Conservation (phyloP, 2,329 filamentous ascomycete species). For the Nemania abortiva region DNA sequence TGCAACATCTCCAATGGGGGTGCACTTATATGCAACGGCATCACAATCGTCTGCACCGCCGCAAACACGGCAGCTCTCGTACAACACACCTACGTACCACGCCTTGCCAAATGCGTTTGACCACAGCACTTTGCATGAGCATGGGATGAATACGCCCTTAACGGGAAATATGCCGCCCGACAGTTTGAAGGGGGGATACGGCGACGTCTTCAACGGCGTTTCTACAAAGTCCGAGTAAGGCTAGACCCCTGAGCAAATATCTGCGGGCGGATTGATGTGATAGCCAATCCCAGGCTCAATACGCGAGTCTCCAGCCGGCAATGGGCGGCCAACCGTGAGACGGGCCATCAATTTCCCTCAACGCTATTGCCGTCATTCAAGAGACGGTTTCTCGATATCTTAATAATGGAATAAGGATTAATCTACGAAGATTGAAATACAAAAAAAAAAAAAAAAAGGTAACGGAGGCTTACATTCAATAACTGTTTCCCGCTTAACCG, state of each 20-base stretch:
- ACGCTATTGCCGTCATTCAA: neutral
- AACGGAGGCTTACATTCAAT: constrained; percentile 22
- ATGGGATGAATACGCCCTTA: constrained; percentile 46
- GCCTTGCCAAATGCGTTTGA: constrained; percentile 47
- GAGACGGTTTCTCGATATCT: constrained; percentile 21
- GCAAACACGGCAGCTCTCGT: constrained; percentile 47
- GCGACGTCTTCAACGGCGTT: constrained; percentile 43
- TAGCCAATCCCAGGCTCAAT: constrained; percentile 27
- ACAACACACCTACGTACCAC: constrained; percentile 47
- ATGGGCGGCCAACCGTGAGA: constrained; percentile 24
- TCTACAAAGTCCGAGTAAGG: constrained; percentile 45
- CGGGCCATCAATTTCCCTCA: constrained; percentile 8
- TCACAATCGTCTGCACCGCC: constrained; percentile 47
- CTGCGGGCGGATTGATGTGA: constrained; percentile 28
- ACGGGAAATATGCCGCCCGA: constrained; percentile 49
- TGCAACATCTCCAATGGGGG: constrained; percentile 48
- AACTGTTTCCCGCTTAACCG: constrained; percentile 31
- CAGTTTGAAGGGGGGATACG: constrained; percentile 46
- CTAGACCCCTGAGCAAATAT: constrained; percentile 25
- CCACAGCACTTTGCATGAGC: constrained; percentile 47
- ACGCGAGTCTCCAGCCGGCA: constrained; percentile 20
- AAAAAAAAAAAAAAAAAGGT: constrained; percentile 20
- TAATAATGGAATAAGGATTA: constrained; percentile 28
- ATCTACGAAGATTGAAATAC: constrained; percentile 30
- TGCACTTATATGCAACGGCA: constrained; percentile 49